Base-by-base conservation (phyloP, 208 protist genomes). In the Acanthamoeba culbertsoni region DNA sequence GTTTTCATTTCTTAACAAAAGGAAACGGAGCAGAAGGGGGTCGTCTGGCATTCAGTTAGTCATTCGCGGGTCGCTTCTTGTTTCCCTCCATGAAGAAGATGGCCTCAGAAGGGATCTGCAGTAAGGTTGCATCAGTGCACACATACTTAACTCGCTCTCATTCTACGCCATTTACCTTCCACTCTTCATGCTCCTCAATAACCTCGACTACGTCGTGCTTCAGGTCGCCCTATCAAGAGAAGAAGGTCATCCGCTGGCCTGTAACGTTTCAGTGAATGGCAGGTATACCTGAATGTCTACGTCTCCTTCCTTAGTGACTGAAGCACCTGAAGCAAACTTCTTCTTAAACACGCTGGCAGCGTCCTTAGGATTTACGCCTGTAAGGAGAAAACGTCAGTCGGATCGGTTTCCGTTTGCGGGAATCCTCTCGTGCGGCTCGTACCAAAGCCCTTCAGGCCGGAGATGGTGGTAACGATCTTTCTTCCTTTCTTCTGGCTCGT, bases 341-440 rank as follows among this genome's bases (percentile, higher is more conserved):
- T 90, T 90, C 42, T 90, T 90, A 33, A 90, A 90, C 51, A 90
- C 53, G n/a, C 53, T 68, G 4, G 53, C 55, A 7, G 82, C 82
- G 35, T 90, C 82, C 82, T 90, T 90, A 35, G 28, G 82, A 53
- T 90, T 90, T 31, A 90, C 51, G 12, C 82, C 82, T 90, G 82
- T 40, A 42, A 35, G 65, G 28, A 31, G 14, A 75, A 37, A n/a
- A 75, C 28, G 65, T 37, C 65, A n/a, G 28, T 33, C 51, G 51
- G 51, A 59, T 23, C 14, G 23, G 51, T 14, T 59, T 14, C 23
- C 23, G 51, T 59, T 59, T 14, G n/a, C n/a, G n/a, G n/a, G n/a
- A n/a, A 73, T 8, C 28, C 28, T 10, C 62, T 28, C 7, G 62
- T 28, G 8, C 16, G 8, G 62, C 26, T 48, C 35, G 28, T 35